These are phyloP conservation scores for Brettanomyces custersianus DNA, from an alignment of 805 yeast genomes.

Conservation along the genomic window DNA sequence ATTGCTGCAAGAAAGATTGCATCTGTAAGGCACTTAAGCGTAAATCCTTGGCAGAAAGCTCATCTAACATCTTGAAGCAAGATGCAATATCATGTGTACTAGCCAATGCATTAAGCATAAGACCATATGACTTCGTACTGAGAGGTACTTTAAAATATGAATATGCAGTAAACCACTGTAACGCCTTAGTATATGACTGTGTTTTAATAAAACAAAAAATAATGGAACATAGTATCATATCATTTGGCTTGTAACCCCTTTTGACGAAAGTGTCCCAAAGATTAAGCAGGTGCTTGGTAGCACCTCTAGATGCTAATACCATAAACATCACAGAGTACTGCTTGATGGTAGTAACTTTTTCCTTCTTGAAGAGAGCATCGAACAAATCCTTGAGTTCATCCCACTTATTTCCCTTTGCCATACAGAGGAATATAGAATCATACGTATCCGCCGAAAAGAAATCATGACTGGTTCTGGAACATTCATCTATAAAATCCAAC, in stretches of 20 bases:
- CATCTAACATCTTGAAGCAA: constrained; percentile 26
- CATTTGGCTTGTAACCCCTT: constrained; percentile 39
- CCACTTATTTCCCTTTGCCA: constrained; percentile 32
- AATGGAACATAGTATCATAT: constrained; percentile 34
- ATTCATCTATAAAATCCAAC: constrained; percentile 3
- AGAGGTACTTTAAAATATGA: constrained; percentile 23
- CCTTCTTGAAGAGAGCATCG: constrained; percentile 46
- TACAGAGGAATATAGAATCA: constrained; percentile 11
- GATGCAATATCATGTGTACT: constrained; percentile 28
- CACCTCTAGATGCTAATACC: constrained; percentile 48
- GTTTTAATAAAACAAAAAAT: constrained; percentile 32
- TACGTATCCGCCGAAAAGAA: constrained; percentile 12
- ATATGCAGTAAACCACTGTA: constrained; percentile 28
- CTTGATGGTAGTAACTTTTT: constrained; percentile 36
- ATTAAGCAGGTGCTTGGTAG: constrained; percentile 29
- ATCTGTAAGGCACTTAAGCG: constrained; percentile 9
- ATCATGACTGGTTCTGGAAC: constrained; percentile 3
- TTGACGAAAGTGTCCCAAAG: constrained; percentile 36
- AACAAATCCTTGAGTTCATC: constrained; percentile 44
- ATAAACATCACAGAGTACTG: constrained; percentile 58
- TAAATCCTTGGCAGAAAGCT: constrained; percentile 10
- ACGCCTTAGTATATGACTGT: constrained; percentile 28
- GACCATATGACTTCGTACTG: constrained; percentile 21
- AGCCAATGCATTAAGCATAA: constrained; percentile 27
- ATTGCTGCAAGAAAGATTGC: constrained; percentile 12